Conservation (phyloP, 306 rosid genomes). For the Vigna nakashimae region DNA sequence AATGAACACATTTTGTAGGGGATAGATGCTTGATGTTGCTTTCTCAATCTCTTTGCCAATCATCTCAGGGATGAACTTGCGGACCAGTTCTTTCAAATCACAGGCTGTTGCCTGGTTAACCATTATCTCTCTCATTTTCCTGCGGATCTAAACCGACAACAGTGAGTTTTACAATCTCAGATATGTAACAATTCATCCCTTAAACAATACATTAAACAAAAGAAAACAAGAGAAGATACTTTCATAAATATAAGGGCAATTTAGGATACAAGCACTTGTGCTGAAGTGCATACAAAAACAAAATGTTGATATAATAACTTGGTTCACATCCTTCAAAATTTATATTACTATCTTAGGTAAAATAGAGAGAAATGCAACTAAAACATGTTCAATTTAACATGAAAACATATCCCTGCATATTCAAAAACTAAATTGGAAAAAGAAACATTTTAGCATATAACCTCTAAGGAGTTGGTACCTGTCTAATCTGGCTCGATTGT, state of each 20-base stretch:
- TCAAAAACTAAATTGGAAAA: not conserved
- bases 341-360: not conserved
- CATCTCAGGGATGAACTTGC: constrained; percentile 87
- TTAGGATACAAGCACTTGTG: not conserved
- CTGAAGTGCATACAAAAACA: not conserved
- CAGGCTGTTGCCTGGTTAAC: constrained; percentile 73
- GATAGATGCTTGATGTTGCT: constrained; percentile 81
- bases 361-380: not conserved
- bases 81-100: constrained; percentile 90
- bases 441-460: not conserved
- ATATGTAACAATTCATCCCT: not conserved
- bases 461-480: constrained; percentile 49
- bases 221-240: not conserved
- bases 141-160: constrained; percentile 65
- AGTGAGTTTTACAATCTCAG: not conserved
- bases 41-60: constrained; percentile 95
- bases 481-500: constrained; percentile 86
- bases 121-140: constrained; percentile 97
- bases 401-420: not conserved
- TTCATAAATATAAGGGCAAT: not conserved
- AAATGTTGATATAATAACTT: not conserved
- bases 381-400: not conserved
- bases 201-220: not conserved
- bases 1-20: constrained; percentile 85
- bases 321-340: not conserved